Conservation (phyloP, 495 filamentous ascomycete species). For the Glarea lozoyensis region DNA sequence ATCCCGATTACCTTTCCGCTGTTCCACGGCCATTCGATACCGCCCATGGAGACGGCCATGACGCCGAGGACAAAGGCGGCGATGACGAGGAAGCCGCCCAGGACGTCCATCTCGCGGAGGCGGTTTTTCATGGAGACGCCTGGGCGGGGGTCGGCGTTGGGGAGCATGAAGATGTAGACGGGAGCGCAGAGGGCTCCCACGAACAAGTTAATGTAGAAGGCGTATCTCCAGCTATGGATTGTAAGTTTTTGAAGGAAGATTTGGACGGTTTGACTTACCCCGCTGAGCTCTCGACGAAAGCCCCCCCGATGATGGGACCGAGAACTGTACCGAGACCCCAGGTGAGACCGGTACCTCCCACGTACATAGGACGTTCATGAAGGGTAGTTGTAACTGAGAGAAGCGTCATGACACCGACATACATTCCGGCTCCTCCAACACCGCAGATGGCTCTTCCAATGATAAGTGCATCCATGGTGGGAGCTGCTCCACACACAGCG, state of each 20-base stretch:
- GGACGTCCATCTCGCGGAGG: constrained; percentile 32
- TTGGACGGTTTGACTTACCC: too few relatives aligned
- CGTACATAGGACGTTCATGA: constrained; percentile 36
- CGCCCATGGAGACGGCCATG: constrained; percentile 49
- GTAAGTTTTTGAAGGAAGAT: too few relatives aligned
- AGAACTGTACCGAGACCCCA: constrained; percentile 47
- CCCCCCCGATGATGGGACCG: constrained; percentile 56
- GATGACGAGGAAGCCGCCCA: constrained; percentile 34
- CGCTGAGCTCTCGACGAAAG: constrained; percentile 37
- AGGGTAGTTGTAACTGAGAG: constrained; percentile 33
- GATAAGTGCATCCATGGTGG: constrained; percentile 40
- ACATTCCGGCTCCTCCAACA: constrained; percentile 42
- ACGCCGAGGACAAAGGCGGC: constrained; percentile 33
- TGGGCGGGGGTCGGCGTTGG: constrained; percentile 34
- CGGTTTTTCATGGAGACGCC: constrained; percentile 27
- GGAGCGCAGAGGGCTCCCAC: constrained; percentile 46
- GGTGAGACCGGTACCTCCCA: constrained; percentile 31
- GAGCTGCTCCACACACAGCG: constrained; percentile 48
- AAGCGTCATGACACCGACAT: constrained; percentile 37
- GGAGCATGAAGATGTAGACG: constrained; percentile 47
- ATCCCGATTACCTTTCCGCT: constrained; percentile 42
- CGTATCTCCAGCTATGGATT: constrained; percentile 54
- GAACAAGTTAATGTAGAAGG: constrained; percentile 65
- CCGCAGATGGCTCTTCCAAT: constrained; percentile 38
- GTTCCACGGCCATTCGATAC: constrained; percentile 43